phyloP scores from a whole-genome alignment of 208 protist genomes.

The Leishmania braziliensis region DNA sequence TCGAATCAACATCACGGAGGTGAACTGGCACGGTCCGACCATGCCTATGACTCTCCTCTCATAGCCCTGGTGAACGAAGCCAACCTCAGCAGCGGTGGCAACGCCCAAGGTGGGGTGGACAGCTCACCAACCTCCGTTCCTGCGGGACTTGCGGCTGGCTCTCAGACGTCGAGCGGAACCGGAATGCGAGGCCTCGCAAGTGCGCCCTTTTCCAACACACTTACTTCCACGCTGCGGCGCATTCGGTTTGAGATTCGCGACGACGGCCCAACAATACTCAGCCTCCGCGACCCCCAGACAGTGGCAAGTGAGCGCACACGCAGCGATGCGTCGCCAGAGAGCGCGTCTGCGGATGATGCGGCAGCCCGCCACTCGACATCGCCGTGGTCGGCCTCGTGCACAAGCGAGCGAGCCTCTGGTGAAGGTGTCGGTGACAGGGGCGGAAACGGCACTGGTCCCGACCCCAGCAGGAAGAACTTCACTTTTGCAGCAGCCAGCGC shows the following conservation, averaged over 20 bases:
- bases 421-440: not conserved
- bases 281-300: conserved; percentile 24
- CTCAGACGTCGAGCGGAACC: conserved; percentile 13
- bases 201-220: conserved; percentile 25
- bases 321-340: conserved; percentile 2
- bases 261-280: conserved; percentile 48
- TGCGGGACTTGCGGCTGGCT: not conserved
- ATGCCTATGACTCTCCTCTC: not conserved
- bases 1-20: not conserved
- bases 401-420: not conserved
- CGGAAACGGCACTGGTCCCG: conserved; percentile 2
- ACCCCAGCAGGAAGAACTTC: not conserved
- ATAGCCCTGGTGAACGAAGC: not conserved
- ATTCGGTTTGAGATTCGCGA: conserved; percentile 73
- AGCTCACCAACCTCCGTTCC: conserved; percentile 13
- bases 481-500: not conserved
- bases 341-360: not conserved
- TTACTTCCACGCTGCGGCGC: conserved; percentile 55
- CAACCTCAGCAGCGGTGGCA: not conserved
- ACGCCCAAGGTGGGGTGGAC: not conserved
- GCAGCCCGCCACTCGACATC: not conserved
- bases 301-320: conserved; percentile 13
- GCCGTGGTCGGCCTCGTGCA: not conserved
- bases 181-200: conserved; percentile 4
- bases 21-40: not conserved